Conservation (phyloP, 2,329 filamentous ascomycete species). For the Alternaria triticina region DNA sequence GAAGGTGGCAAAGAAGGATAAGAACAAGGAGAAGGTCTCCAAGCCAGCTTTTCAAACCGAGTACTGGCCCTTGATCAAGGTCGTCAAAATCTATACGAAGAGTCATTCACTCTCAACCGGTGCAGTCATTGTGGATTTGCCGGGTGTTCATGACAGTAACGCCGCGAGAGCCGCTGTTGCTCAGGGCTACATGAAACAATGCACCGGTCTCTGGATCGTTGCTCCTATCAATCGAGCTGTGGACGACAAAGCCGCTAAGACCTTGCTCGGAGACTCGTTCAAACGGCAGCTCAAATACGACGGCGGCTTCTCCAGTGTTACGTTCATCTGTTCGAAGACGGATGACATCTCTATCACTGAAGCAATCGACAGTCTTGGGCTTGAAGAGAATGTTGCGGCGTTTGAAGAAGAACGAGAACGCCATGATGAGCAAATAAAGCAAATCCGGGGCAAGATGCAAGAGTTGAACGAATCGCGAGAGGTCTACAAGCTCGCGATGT, state of each 20-base stretch:
- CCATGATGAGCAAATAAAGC: conserved; percentile 22
- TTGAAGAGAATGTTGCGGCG: conserved; percentile 41
- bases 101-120: conserved; percentile 60
- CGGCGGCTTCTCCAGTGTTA: conserved; percentile 60
- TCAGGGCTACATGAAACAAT: conserved; percentile 65
- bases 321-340: conserved; percentile 69
- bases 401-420: conserved; percentile 33
- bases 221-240: conserved; percentile 67
- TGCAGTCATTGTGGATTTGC: conserved; percentile 64
- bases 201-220: conserved; percentile 67
- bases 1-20: conserved; percentile 47
- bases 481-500: conserved; percentile 42
- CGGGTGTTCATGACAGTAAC: conserved; percentile 66
- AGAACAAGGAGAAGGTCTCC: conserved; percentile 34
- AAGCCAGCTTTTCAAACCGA: conserved; percentile 37
- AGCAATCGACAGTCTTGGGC: conserved; percentile 48
- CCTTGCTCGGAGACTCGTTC: conserved; percentile 63
- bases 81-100: conserved; percentile 61
- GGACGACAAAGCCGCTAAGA: conserved; percentile 65
- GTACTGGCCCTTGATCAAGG: conserved; percentile 62
- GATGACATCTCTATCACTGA: conserved; percentile 64
- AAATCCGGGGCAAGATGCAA: conserved; percentile 25
- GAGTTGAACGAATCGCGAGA: conserved; percentile 44
- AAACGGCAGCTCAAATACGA: conserved; percentile 67
- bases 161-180: conserved; percentile 65